Conservation (phyloP, 2,329 filamentous ascomycete species). For the Paecilomyces formosus region DNA sequence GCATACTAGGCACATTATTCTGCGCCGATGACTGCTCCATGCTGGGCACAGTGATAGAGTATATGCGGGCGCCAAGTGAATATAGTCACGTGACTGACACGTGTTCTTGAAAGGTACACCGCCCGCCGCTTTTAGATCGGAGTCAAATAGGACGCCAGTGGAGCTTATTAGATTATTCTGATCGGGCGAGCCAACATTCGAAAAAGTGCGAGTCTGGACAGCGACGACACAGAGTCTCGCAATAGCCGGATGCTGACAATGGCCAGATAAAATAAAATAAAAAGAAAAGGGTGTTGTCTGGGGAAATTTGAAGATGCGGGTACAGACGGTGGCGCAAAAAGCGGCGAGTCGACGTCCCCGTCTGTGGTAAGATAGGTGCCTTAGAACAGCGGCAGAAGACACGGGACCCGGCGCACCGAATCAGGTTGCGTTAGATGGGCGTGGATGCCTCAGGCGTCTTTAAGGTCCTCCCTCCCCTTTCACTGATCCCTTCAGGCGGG, state of each 20-base stretch:
- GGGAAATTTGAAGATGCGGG: background rate
- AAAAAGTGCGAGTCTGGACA: background rate
- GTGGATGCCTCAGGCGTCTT: background rate
- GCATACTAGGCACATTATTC: slow-evolving; percentile 21
- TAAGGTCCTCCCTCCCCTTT: background rate
- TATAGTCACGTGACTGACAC: slow-evolving; percentile 7
- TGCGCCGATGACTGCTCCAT: slow-evolving; percentile 30
- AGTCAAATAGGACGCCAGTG: slow-evolving; percentile 2
- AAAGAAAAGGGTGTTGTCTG: background rate
- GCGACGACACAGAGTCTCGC: background rate
- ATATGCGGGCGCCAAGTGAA: background rate
- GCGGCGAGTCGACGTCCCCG: background rate
- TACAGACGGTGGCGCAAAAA: background rate
- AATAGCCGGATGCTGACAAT: background rate
- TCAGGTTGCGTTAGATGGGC: background rate
- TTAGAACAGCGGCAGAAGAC: background rate
- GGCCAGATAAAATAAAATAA: background rate
- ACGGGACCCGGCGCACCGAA: background rate
- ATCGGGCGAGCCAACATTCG: background rate
- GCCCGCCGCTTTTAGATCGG: slow-evolving; percentile 2
- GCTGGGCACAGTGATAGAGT: slow-evolving; percentile 3
- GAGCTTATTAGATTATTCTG: slow-evolving; percentile 4
- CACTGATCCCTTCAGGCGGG: background rate
- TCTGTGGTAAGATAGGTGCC: background rate
- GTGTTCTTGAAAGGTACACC: background rate